A percentile compares a stretch with the other conserved stretches of the same genome.
phyloP scores from a whole-genome alignment of 2,329 filamentous ascomycete species.

The Aureobasidium sp. region DNA sequence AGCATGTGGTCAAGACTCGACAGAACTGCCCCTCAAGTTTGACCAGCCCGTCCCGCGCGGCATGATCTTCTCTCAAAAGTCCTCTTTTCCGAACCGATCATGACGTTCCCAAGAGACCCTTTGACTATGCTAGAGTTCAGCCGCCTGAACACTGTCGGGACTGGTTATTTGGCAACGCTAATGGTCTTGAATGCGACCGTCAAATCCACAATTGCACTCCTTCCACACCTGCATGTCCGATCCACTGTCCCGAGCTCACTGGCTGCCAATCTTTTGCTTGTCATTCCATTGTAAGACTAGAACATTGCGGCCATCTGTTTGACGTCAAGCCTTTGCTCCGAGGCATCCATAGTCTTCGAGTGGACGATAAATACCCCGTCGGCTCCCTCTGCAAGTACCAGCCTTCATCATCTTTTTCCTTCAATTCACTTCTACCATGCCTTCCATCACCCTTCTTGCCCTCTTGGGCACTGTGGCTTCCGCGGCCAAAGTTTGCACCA shows the following conservation, averaged over 20 bases:
- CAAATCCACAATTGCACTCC: slow-evolving; percentile 1
- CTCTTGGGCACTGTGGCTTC: slow-evolving; percentile 19
- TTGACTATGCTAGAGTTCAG: slow-evolving; percentile 1
- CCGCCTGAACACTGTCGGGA: neutral
- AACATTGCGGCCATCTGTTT: neutral
- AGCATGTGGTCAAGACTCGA: slow-evolving; percentile 8
- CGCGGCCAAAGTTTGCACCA: slow-evolving; percentile 35
- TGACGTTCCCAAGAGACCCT: neutral
- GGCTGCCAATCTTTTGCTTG: neutral
- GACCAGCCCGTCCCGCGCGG: neutral
- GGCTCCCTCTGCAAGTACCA: neutral
- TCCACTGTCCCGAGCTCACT: neutral
- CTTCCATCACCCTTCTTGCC: slow-evolving; percentile 5
- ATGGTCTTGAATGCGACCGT: neutral
- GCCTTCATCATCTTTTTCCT: neutral
- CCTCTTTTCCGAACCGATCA: neutral
- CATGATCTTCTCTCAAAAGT: neutral
- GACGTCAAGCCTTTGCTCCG: slow-evolving; percentile 6
- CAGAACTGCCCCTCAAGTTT: neutral
- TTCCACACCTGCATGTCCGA: slow-evolving; percentile 12
- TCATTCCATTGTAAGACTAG: neutral
- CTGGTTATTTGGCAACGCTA: neutral
- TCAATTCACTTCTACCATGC: neutral
- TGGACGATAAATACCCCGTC: slow-evolving; percentile 6
- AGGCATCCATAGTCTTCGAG: neutral